Evolutionary conservation across 495 filamentous ascomycete species (phyloP).

Genomic region (Penicillium tannophilum): DNA sequence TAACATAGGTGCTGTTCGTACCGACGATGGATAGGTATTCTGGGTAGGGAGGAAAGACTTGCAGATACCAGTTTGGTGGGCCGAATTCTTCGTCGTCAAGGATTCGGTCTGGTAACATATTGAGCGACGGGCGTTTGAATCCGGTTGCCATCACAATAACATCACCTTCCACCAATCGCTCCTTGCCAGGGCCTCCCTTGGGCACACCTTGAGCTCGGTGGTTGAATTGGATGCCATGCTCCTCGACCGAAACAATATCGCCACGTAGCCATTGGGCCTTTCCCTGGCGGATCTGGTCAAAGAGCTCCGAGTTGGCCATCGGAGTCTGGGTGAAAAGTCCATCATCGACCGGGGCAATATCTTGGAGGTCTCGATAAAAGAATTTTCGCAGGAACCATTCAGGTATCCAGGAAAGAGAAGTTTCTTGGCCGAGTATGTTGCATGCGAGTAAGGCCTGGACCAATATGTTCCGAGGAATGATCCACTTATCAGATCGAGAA

Average conservation of each 20-base stretch:
- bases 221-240: conserved; percentile 69
- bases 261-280: conserved; percentile 78
- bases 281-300: conserved; percentile 75
- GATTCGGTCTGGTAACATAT: conserved; percentile 69
- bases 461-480: conserved; percentile 78
- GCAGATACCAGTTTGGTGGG: conserved; percentile 86
- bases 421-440: conserved; percentile 82
- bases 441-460: conserved; percentile 72
- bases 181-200: conserved; percentile 68
- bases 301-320: conserved; percentile 82
- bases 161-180: conserved; percentile 65
- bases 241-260: conserved; percentile 68
- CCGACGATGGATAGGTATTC: conserved; percentile 63
- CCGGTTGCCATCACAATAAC: conserved; percentile 85
- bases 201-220: conserved; percentile 70
- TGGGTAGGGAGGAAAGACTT: conserved; percentile 65
- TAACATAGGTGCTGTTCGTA: conserved; percentile 84
- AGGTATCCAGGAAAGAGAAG: conserved; percentile 72
- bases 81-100: conserved; percentile 67
- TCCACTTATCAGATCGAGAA: conserved; percentile 83
- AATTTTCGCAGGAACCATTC: conserved; percentile 72
- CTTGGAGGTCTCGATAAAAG: conserved; percentile 84
- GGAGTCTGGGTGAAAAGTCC: conserved; percentile 79
- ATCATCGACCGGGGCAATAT: conserved; percentile 64
- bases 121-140: conserved; percentile 69